phyloP scores from a whole-genome alignment of 305 asterid genomes.

The Solanum hybrid region DNA sequence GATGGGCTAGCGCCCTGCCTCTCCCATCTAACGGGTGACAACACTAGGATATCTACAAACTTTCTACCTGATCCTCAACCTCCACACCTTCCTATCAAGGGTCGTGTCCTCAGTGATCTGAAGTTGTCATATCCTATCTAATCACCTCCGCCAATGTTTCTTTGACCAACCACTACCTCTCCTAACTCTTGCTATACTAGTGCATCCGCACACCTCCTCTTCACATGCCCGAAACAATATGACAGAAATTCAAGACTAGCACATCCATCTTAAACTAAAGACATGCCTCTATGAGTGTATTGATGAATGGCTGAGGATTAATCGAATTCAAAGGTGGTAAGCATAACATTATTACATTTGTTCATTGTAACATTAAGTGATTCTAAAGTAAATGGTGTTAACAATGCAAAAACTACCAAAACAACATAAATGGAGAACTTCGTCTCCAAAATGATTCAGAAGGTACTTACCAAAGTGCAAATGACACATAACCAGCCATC shows the following conservation, averaged over 20 bases:
- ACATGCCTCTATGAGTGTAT: not conserved
- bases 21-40: not conserved
- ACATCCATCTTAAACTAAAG: not conserved
- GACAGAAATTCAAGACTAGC: not conserved
- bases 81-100: not conserved
- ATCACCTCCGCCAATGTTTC: not conserved
- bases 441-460: not conserved
- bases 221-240: not conserved
- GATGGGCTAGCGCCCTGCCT: not conserved
- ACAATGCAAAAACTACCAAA: not conserved
- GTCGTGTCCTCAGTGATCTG: not conserved
- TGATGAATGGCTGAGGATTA: not conserved
- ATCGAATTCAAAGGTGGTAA: not conserved
- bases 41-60: not conserved
- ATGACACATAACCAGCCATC: slow-evolving; percentile 69
- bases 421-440: not conserved
- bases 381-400: not conserved
- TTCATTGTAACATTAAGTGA: not conserved
- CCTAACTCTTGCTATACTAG: not conserved
- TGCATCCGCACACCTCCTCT: not conserved
- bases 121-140: not conserved
- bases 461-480: slow-evolving; percentile 64
- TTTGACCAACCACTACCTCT: not conserved
- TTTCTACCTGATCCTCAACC: not conserved
- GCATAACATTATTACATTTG: not conserved